A percentile compares a stretch with the other conserved stretches of the same genome.
Evolutionary conservation across 2,329 filamentous ascomycete species (phyloP).

Genomic region (Cladorrhinum sp.): DNA sequence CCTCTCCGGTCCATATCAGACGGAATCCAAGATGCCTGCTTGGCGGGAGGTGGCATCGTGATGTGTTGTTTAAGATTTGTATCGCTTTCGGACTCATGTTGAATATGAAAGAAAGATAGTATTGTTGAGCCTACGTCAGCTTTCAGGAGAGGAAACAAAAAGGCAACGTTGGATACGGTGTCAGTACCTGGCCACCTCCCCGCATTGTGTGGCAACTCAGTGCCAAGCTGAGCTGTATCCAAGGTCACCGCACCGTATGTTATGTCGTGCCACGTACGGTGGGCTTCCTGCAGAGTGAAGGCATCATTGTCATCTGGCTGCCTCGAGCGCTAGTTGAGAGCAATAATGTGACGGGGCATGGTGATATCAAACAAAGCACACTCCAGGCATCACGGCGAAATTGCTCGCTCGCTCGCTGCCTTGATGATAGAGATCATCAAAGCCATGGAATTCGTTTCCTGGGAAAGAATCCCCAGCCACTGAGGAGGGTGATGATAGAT

Average conservation of each 20-base stretch:
- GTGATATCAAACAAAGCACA: constrained; percentile 1
- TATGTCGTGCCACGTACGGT: constrained; percentile 18
- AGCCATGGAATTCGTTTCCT: not conserved
- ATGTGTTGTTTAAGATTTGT: constrained; percentile 5
- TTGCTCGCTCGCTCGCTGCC: too few species aligned
- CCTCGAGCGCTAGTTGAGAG: constrained; percentile 8
- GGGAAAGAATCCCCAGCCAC: constrained; percentile 21
- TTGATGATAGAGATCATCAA: not conserved
- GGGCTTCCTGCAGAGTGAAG: constrained; percentile 1
- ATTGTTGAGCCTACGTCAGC: constrained; percentile 19
- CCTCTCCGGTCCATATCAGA: constrained; percentile 4
- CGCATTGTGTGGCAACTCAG: constrained; percentile 13
- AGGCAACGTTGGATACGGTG: constrained; percentile 1
- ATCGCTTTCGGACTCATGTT: not conserved
- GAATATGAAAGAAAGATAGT: not conserved
- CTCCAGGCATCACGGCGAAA: not conserved
- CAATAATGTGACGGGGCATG: not conserved
- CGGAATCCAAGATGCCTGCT: constrained; percentile 24
- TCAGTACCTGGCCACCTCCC: constrained; percentile 11
- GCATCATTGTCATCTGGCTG: constrained; percentile 7
- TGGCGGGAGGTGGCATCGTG: too few species aligned
- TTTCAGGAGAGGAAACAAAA: not conserved
- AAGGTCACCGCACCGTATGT: constrained; percentile 15
- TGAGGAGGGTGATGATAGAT: constrained; percentile 13
- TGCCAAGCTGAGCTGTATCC: constrained; percentile 14